Evolutionary conservation across 2,329 filamentous ascomycete genomes (phyloP).

Genomic region (Raffaelea deltoideospora): DNA sequence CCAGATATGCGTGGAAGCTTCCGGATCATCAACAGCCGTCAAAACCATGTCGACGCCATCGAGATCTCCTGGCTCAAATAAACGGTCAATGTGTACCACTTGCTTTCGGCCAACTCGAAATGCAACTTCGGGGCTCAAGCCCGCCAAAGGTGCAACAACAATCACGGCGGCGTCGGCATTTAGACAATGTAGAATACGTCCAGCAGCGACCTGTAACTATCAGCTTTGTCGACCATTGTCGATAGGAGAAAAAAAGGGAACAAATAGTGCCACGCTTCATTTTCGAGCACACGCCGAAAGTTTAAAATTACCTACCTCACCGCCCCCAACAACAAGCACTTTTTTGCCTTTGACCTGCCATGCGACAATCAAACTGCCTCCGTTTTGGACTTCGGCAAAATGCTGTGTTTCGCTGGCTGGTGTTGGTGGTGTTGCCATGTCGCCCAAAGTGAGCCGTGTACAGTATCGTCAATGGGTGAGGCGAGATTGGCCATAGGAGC

Average conservation of each 20-base stretch:
- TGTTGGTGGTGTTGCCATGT: too few relatives aligned
- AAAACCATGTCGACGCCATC: conserved; percentile 76
- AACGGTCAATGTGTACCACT: conserved; percentile 65
- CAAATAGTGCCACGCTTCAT: too few relatives aligned
- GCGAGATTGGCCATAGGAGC: too few relatives aligned
- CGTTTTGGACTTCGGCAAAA: conserved; percentile 77
- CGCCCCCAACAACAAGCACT: conserved; percentile 85
- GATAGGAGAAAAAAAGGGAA: background rate
- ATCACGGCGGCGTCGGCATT: conserved; percentile 88
- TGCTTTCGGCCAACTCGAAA: conserved; percentile 62
- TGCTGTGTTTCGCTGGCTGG: too few relatives aligned
- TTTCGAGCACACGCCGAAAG: too few relatives aligned
- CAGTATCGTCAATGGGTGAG: too few relatives aligned
- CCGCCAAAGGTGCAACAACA: conserved; percentile 63
- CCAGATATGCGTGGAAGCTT: conserved; percentile 81
- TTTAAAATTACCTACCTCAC: conserved; percentile 52
- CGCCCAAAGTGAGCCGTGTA: too few relatives aligned
- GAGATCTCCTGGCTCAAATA: conserved; percentile 77
- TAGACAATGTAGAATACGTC: conserved; percentile 83
- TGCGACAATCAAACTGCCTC: conserved; percentile 83
- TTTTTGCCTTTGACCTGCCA: conserved; percentile 88
- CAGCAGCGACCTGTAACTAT: conserved; percentile 65
- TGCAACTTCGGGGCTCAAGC: conserved; percentile 78
- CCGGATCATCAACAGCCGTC: conserved; percentile 83
- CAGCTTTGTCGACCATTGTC: background rate